phyloP scores from a whole-genome alignment of 208 protist genomes.

The Acanthamoeba triangularis region DNA sequence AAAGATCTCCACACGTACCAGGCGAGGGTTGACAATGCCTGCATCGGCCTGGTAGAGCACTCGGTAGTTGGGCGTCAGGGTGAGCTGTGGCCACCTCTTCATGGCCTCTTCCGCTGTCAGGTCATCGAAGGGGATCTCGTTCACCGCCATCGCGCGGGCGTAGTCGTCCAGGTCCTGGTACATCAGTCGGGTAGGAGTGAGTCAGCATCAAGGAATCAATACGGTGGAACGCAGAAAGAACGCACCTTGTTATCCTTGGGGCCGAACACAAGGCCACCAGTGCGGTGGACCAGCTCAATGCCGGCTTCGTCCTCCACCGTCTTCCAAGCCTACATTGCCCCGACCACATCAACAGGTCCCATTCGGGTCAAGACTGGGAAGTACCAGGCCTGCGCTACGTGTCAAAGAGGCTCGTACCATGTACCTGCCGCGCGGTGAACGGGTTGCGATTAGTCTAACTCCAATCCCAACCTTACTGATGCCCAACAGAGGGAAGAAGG shows the following conservation, averaged over 20 bases:
- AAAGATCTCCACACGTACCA: background rate
- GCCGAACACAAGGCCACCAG: slow-evolving; percentile 72
- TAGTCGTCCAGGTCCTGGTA: slow-evolving; percentile 59
- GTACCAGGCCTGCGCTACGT: background rate
- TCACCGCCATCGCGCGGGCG: slow-evolving; percentile 35
- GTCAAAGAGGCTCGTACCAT: background rate
- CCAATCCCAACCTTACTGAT: background rate
- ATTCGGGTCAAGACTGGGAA: too few relatives aligned
- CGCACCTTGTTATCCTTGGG: slow-evolving; percentile 59
- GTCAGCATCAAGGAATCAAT: background rate
- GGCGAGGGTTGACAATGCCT: slow-evolving; percentile 66
- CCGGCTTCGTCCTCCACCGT: slow-evolving; percentile 73
- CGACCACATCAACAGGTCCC: background rate
- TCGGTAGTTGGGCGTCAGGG: background rate
- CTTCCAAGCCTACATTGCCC: background rate
- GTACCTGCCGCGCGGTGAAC: background rate
- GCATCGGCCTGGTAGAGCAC: slow-evolving; percentile 74
- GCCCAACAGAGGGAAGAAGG: background rate
- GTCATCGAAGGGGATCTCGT: slow-evolving; percentile 57
- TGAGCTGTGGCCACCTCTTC: slow-evolving; percentile 74
- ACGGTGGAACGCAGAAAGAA: background rate
- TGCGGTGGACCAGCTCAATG: slow-evolving; percentile 61
- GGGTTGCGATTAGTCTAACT: background rate
- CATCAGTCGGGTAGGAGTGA: background rate
- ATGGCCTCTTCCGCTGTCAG: slow-evolving; percentile 52